phyloP scores from a whole-genome alignment of 352 stramenopile genomes.

The Blastocystis sp. region DNA sequence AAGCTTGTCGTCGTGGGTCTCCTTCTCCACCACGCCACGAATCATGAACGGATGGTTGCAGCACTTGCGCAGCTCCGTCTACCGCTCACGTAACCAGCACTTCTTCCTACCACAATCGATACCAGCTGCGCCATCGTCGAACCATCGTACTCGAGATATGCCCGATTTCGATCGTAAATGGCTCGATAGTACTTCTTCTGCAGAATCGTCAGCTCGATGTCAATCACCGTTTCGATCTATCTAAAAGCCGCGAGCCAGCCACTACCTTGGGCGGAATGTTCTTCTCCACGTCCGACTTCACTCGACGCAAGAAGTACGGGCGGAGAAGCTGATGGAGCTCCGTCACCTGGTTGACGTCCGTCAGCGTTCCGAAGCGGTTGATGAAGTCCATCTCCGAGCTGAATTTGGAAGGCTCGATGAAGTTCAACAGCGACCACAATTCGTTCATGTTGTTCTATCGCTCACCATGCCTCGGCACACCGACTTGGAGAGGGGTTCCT shows the following conservation, averaged over 20 bases:
- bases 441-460: constrained; percentile 73
- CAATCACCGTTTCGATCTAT: constrained; percentile 92
- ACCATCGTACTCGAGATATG: constrained; percentile 68
- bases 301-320: constrained; percentile 92
- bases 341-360: constrained; percentile 86
- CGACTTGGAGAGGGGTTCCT: constrained; percentile 91
- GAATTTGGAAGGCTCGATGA: constrained; percentile 90
- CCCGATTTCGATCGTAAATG: constrained; percentile 95
- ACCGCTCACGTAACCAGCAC: constrained; percentile 65
- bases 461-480: constrained; percentile 60
- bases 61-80: constrained; percentile 99
- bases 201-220: constrained; percentile 98
- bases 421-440: constrained; percentile 97
- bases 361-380: constrained; percentile 88
- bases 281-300: constrained; percentile 99
- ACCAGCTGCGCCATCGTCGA: constrained; percentile 48
- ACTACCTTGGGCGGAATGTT: constrained; percentile 84
- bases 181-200: constrained; percentile 93
- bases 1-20: constrained; percentile 67
- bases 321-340: constrained; percentile 84
- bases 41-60: constrained; percentile 99
- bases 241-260: background rate
- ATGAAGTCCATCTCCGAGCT: constrained; percentile 88
- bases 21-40: constrained; percentile 87
- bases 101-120: constrained; percentile 18